Evolutionary conservation across 2,329 filamentous ascomycete species (phyloP).

Genomic region (Blumeria hordei): DNA sequence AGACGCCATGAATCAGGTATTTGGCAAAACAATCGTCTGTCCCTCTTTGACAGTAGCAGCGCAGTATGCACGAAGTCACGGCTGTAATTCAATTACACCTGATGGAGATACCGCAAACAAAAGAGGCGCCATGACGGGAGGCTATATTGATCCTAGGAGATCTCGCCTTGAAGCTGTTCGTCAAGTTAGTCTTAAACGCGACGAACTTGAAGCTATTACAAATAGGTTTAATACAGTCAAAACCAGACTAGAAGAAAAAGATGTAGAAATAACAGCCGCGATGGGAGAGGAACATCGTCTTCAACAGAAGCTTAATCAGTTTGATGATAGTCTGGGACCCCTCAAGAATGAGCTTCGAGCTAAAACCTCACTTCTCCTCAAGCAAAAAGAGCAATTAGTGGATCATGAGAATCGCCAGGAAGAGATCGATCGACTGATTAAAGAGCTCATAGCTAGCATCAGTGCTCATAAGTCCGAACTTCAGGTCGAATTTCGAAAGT

Average conservation of each 20-base stretch:
- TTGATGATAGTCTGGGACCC: conserved; percentile 63
- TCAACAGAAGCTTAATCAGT: conserved; percentile 51
- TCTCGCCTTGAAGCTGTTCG: conserved; percentile 74
- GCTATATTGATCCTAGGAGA: conserved; percentile 66
- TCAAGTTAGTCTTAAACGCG: conserved; percentile 47
- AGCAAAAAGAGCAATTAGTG: conserved; percentile 49
- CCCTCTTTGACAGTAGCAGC: conserved; percentile 69
- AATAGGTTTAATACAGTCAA: conserved; percentile 40
- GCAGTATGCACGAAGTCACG: conserved; percentile 80
- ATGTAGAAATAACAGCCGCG: conserved; percentile 75
- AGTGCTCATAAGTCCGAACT: conserved; percentile 60
- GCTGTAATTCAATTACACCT: conserved; percentile 76
- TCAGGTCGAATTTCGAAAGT: conserved; percentile 75
- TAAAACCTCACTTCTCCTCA: conserved; percentile 52
- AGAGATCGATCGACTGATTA: conserved; percentile 50
- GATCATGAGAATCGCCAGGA: conserved; percentile 38
- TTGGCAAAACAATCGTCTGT: conserved; percentile 85
- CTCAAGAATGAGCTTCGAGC: conserved; percentile 51
- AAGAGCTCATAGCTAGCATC: conserved; percentile 51
- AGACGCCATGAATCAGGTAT: conserved; percentile 78
- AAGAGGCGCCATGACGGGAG: conserved; percentile 83
- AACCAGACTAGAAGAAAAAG: conserved; percentile 48
- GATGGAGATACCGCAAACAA: conserved; percentile 91
- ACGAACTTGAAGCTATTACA: conserved; percentile 45
- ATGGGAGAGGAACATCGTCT: conserved; percentile 63